Evolutionary conservation across 352 stramenopile species (phyloP).

Genomic region (Phytophthora kernoviae): DNA sequence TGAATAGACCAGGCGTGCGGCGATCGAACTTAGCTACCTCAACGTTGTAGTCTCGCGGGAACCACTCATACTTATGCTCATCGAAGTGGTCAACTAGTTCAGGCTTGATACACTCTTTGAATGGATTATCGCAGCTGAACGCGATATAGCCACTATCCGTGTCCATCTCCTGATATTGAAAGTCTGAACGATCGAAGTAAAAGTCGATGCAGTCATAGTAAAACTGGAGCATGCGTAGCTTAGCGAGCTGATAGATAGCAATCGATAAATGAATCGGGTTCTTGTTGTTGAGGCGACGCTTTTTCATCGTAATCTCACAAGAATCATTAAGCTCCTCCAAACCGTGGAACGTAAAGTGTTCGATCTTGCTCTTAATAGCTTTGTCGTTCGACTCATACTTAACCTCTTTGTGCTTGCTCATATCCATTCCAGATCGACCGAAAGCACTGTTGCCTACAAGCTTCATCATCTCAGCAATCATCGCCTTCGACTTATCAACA

Average conservation of each 20-base stretch:
- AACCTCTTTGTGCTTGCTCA: conserved; percentile 11
- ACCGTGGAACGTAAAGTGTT: conserved; percentile 9
- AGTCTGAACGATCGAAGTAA: too few relatives aligned
- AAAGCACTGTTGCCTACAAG: conserved; percentile 9
- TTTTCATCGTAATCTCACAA: conserved; percentile 16
- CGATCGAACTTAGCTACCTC: too few relatives aligned
- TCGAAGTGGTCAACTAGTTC: conserved; percentile 19
- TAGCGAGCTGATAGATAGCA: too few relatives aligned
- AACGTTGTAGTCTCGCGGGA: too few relatives aligned
- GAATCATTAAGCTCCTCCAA: conserved; percentile 10
- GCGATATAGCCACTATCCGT: conserved; percentile 26
- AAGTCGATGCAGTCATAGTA: conserved; percentile 7
- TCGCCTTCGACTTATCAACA: conserved; percentile 21
- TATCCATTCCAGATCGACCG: conserved; percentile 10
- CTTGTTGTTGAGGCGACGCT: conserved; percentile 1
- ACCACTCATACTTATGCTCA: background rate
- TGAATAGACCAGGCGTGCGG: conserved; percentile 15
- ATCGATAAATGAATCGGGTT: background rate
- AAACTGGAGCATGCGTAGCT: too few relatives aligned
- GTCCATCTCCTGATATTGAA: too few relatives aligned
- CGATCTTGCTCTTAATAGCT: conserved; percentile 2
- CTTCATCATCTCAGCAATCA: conserved; percentile 6
- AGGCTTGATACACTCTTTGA: conserved; percentile 25
- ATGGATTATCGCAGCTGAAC: conserved; percentile 23
- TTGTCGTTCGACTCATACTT: conserved; percentile 6